phyloP scores from a whole-genome alignment of 1,284 basidiomycete species.

The Moniliophthora roreri region DNA sequence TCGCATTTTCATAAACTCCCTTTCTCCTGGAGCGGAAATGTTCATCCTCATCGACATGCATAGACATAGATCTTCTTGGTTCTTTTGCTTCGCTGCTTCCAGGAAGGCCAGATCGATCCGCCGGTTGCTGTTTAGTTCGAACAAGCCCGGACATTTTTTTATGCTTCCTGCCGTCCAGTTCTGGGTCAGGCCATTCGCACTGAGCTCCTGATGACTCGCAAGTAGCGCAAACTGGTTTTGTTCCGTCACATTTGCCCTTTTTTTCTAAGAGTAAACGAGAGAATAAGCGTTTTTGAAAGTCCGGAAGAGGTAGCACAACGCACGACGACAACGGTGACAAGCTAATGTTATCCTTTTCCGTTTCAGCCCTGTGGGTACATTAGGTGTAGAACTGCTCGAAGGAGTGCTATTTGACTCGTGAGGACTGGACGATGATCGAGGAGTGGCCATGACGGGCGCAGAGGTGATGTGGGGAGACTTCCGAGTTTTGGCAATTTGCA shows the following conservation, averaged over 20 bases:
- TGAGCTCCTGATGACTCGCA: conserved; percentile 6
- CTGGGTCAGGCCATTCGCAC: conserved; percentile 16
- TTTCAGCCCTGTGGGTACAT: neutral
- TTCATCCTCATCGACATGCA: no score
- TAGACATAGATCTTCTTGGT: neutral
- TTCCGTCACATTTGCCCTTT: conserved; percentile 16
- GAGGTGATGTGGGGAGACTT: no score
- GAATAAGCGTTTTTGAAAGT: neutral
- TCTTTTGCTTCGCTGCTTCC: neutral
- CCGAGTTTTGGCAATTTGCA: no score
- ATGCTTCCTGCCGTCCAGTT: conserved; percentile 15
- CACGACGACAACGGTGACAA: conserved; percentile 16
- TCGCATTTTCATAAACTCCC: no score
- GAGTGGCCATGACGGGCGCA: no score
- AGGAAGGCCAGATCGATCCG: neutral
- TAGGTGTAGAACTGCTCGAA: neutral
- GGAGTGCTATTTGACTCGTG: neutral
- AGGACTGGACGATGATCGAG: neutral
- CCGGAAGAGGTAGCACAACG: neutral
- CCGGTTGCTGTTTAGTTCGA: neutral
- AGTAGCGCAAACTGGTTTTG: conserved; percentile 13
- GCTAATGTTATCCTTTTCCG: conserved; percentile 14
- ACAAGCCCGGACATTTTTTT: conserved; percentile 7
- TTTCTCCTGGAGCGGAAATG: no score
- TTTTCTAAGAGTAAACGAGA: conserved; percentile 8